These are phyloP conservation scores for Skeletonema potamos DNA, from an alignment of 108 stramenopile species.

Conservation along the genomic window DNA sequence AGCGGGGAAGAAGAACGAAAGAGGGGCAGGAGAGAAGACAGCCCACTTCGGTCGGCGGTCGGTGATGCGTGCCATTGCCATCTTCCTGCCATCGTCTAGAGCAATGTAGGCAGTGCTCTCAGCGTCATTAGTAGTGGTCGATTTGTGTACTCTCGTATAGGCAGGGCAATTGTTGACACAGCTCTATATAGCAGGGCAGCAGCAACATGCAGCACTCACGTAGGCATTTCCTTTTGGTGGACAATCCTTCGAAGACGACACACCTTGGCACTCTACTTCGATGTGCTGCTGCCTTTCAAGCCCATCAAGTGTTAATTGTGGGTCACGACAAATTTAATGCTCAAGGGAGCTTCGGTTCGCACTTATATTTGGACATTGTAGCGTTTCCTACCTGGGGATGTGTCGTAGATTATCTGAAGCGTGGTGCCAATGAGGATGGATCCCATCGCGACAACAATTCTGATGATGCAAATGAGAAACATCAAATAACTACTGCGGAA, in stretches of 20 bases:
- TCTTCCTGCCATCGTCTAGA: too few relatives aligned
- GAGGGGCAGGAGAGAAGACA: too few relatives aligned
- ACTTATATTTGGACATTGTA: conserved; percentile 66
- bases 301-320: conserved; percentile 59
- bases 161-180: too few relatives aligned
- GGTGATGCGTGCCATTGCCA: too few relatives aligned
- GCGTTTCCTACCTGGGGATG: conserved; percentile 64
- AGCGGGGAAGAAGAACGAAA: too few relatives aligned
- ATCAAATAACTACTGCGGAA: neutral
- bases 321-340: conserved; percentile 67
- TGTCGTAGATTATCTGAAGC: conserved; percentile 47
- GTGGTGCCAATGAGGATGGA: conserved; percentile 7
- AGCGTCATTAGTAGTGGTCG: too few relatives aligned
- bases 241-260: conserved; percentile 75
- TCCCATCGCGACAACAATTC: neutral
- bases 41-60: too few relatives aligned
- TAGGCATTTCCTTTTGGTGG: conserved; percentile 48
- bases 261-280: conserved; percentile 81
- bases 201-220: neutral
- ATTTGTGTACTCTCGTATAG: too few relatives aligned
- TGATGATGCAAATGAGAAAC: neutral
- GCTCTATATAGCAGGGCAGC: neutral
- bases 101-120: too few relatives aligned
- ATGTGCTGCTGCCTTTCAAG: conserved; percentile 82
- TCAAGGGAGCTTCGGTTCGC: conserved; percentile 76